Conservation (phyloP, 1,284 basidiomycete genomes). For the Leccinum idahoense region DNA sequence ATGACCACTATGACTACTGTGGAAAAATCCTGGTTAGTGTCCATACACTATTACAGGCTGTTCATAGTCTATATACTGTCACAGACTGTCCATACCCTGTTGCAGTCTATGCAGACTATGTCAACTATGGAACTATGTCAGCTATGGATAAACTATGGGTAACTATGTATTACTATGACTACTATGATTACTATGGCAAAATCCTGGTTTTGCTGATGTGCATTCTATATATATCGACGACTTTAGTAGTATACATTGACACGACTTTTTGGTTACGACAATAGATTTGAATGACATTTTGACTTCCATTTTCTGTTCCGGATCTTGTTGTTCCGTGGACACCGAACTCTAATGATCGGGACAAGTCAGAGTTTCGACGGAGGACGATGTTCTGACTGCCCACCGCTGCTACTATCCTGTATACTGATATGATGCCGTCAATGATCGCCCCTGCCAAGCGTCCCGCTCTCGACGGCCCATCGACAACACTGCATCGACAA, state of each 20-base stretch:
- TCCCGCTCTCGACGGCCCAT: neutral
- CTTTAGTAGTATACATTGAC: slow-evolving; percentile 11
- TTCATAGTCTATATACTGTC: no score
- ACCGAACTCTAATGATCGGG: neutral
- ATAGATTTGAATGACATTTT: slow-evolving; percentile 21
- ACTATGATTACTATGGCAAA: no score
- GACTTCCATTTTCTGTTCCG: slow-evolving; percentile 8
- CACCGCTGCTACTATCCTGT: neutral
- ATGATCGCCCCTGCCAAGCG: neutral
- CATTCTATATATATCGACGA: slow-evolving; percentile 18
- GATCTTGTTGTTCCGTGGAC: slow-evolving; percentile 1
- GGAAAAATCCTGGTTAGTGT: no score
- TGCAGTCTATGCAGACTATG: no score
- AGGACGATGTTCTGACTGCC: neutral
- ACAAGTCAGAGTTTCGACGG: neutral
- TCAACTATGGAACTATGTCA: no score
- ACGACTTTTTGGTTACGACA: slow-evolving; percentile 18
- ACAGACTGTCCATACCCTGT: no score
- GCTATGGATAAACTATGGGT: no score
- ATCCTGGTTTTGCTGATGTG: neutral
- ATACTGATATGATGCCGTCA: neutral
- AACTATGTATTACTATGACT: no score
- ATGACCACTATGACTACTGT: no score
- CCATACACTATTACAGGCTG: no score
- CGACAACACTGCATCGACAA: neutral